phyloP scores from a whole-genome alignment of 164 flowering plant genomes.

The Buxus sempervirens region DNA sequence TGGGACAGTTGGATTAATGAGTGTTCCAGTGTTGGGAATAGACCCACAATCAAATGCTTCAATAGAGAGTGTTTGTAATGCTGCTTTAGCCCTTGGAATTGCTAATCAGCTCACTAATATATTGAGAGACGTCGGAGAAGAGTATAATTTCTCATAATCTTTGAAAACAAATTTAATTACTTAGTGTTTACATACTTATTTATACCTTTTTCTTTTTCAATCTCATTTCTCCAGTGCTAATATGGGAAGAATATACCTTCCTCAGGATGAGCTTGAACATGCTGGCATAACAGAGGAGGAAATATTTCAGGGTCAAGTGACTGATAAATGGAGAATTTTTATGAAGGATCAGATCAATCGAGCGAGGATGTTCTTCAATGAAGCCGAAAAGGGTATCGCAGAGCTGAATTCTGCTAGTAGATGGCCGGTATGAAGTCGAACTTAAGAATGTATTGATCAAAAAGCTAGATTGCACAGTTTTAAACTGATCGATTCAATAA shows the following conservation, averaged over 20 bases:
- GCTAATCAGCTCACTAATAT: constrained; percentile 38
- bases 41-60: constrained; percentile 29
- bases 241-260: constrained; percentile 39
- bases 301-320: constrained; percentile 31
- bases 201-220: neutral
- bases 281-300: constrained; percentile 36
- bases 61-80: constrained; percentile 27
- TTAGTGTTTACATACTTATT: too few species aligned
- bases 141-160: constrained; percentile 14
- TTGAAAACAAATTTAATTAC: too few species aligned
- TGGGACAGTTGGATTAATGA: constrained; percentile 33
- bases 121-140: constrained; percentile 37
- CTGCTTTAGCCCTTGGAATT: constrained; percentile 30
- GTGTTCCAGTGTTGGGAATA: constrained; percentile 34
- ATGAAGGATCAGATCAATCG: constrained; percentile 37
- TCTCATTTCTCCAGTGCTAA: constrained; percentile 21
- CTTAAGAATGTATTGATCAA: neutral
- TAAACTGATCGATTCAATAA: too few species aligned
- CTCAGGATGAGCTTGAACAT: constrained; percentile 32
- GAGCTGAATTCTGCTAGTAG: constrained; percentile 41
- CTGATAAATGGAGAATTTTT: constrained; percentile 38
- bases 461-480: too few species aligned
- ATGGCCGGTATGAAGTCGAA: constrained; percentile 35
- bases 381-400: constrained; percentile 45
- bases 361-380: constrained; percentile 33